Base-by-base conservation (phyloP, 2,329 filamentous ascomycete genomes). In the Verticillium nubilum region DNA sequence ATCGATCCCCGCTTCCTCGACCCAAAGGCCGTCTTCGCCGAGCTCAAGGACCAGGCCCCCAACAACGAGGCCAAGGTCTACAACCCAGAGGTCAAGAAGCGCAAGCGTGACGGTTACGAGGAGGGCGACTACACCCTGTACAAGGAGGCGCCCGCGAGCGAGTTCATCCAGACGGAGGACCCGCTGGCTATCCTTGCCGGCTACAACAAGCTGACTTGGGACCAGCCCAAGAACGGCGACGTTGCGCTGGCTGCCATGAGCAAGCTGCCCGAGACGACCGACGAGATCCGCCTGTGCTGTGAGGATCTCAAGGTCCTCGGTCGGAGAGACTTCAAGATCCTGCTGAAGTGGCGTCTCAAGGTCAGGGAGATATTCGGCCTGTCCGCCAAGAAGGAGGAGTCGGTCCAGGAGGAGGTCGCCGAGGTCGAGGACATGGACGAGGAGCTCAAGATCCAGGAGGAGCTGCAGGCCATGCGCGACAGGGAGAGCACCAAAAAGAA, bases 1-100 rank as follows among this genome's bases (percentile, higher is more conserved):
- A 86, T 99, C 61, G 95, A 99, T 69, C 92, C 94, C 10, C 91
- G 91, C 66, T 96, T 99, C 72, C 80, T 99, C 57, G 95, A 99
- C 69, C 86, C 95, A 5, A 86, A 86, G 65, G 86, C 90, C 60
- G 95, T 98, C 29, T 99, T 99, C 69, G 93, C 93, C 31, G 95
- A 99, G 73, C 79, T 97, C n/a, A 80, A 89, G 31, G 91, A 90
- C 60, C 86, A 90, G 1, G 89, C 88, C 0, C 92, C 92, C 1
- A 99, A 98, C 74, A 96, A 98, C 67, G 95, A 99, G 73, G 95
- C 95, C 42, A 97, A 96, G 73, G 95, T 99, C 2, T 99, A 94
- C 80, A 97, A 99, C 65, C 95, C 95, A 0, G 95, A 99, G 72
- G 82, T 91, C 70, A 99, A 98, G 83, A 99, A 97, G 85, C 82